Evolutionary conservation across 192 early-diverging fungal species (phyloP).

Genomic region (Coemansia guatemalensis): DNA sequence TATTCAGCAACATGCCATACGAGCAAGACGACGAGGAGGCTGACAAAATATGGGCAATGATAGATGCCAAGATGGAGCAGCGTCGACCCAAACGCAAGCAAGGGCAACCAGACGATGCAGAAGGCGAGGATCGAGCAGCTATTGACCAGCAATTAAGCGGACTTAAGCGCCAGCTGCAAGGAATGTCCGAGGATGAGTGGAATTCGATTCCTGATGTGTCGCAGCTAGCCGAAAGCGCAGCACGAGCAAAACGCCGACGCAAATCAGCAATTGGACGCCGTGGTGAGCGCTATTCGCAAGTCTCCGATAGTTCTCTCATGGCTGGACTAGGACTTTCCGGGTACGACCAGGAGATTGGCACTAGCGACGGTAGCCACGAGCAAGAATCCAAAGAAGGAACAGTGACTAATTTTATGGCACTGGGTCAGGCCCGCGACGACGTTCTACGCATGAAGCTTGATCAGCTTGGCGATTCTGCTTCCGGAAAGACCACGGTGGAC

Average conservation of each 20-base stretch:
- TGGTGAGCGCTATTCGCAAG: constrained; percentile 51
- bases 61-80: constrained; percentile 91
- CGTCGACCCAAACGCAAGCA: constrained; percentile 69
- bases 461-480: constrained; percentile 84
- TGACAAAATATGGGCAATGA: constrained; percentile 84
- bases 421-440: constrained; percentile 90
- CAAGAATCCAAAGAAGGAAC: constrained; percentile 12
- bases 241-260: constrained; percentile 68
- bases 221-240: constrained; percentile 65
- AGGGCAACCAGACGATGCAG: constrained; percentile 62
- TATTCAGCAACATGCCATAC: constrained; percentile 85
- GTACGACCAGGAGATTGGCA: constrained; percentile 53
- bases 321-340: constrained; percentile 25
- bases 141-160: constrained; percentile 91
- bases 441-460: constrained; percentile 91
- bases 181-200: constrained; percentile 88
- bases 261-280: constrained; percentile 35
- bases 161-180: constrained; percentile 78
- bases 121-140: constrained; percentile 66
- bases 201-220: constrained; percentile 64
- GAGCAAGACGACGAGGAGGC: constrained; percentile 98
- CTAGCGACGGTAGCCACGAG: constrained; percentile 67
- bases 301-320: constrained; percentile 62
- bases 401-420: constrained; percentile 73
- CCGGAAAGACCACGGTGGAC: constrained; percentile 88